phyloP scores from a whole-genome alignment of 1,284 basidiomycete genomes.

The Marasmius sp. region DNA sequence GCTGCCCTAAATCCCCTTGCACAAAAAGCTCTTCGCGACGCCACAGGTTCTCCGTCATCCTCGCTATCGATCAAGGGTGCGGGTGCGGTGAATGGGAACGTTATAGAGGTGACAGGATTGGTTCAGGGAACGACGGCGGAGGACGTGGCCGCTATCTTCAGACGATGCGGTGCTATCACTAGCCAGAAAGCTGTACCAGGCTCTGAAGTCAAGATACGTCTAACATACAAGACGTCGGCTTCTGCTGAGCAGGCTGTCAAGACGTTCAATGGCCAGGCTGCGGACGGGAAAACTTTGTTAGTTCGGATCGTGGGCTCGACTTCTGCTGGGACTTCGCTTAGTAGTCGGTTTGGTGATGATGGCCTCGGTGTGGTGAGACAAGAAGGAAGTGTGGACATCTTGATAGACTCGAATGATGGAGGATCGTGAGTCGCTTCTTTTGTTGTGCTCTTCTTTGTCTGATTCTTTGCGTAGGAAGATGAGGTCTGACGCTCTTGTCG shows the following conservation, averaged over 20 bases:
- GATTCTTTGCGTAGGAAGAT: conserved; percentile 63
- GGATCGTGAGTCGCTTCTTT: conserved; percentile 55
- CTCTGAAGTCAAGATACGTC: conserved; percentile 61
- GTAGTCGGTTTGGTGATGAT: conserved; percentile 54
- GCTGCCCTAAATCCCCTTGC: conserved; percentile 46
- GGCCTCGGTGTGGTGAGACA: conserved; percentile 58
- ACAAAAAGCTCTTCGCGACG: conserved; percentile 56
- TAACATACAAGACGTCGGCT: conserved; percentile 68
- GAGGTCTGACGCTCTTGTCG: conserved; percentile 77
- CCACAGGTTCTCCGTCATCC: conserved; percentile 34
- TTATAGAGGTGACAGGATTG: conserved; percentile 76
- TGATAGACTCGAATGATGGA: conserved; percentile 52
- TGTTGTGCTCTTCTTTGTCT: conserved; percentile 6
- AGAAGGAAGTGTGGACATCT: conserved; percentile 66
- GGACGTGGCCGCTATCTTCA: conserved; percentile 86
- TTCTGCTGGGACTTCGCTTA: conserved; percentile 47
- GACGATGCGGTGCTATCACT: conserved; percentile 71
- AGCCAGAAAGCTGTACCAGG: conserved; percentile 47
- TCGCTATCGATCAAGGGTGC: conserved; percentile 76
- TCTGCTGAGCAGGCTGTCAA: conserved; percentile 68
- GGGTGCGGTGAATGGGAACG: conserved; percentile 55
- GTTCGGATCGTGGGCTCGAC: conserved; percentile 64
- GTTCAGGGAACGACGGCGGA: conserved; percentile 79
- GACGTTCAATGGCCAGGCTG: conserved; percentile 78
- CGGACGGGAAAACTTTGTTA: conserved; percentile 74